phyloP scores from a whole-genome alignment of 768 basidiomycete genomes.

The Cubamyces sp. region DNA sequence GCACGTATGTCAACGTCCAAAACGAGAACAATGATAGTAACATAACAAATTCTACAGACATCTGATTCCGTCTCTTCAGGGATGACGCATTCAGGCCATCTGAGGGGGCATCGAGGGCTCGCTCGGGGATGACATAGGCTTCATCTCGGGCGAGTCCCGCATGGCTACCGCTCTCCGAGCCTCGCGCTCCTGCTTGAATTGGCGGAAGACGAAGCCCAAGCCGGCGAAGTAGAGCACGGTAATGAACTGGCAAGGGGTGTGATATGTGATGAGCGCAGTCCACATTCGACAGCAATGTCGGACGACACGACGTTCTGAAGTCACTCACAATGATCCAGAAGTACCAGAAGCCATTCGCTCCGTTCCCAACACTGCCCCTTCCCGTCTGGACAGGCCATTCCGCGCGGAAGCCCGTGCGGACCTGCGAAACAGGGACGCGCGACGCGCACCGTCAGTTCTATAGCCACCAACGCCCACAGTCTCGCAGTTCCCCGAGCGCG shows the following conservation, averaged over 20 bases:
- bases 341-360: conserved; percentile 34
- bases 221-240: conserved; percentile 35
- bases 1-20: too few species aligned
- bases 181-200: conserved; percentile 34
- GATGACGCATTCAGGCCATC: conserved; percentile 1
- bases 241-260: conserved; percentile 28
- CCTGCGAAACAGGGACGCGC: conserved; percentile 15
- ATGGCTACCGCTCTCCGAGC: conserved; percentile 5
- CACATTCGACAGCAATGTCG: conserved; percentile 21
- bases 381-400: conserved; percentile 39
- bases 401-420: conserved; percentile 45
- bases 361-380: conserved; percentile 28
- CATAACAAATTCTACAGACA: too few species aligned
- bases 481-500: conserved; percentile 37
- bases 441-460: background rate
- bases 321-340: conserved; percentile 51
- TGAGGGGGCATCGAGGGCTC: conserved; percentile 5
- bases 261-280: conserved; percentile 35
- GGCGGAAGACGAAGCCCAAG: conserved; percentile 31
- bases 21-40: too few species aligned
- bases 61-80: too few species aligned
- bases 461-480: background rate
- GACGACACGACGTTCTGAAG: conserved; percentile 13
- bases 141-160: conserved; percentile 15
- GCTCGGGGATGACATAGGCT: conserved; percentile 5